These are phyloP conservation scores for Papiliotrema terrestris DNA, from an alignment of 1,284 basidiomycete species.

Conservation along the genomic window DNA sequence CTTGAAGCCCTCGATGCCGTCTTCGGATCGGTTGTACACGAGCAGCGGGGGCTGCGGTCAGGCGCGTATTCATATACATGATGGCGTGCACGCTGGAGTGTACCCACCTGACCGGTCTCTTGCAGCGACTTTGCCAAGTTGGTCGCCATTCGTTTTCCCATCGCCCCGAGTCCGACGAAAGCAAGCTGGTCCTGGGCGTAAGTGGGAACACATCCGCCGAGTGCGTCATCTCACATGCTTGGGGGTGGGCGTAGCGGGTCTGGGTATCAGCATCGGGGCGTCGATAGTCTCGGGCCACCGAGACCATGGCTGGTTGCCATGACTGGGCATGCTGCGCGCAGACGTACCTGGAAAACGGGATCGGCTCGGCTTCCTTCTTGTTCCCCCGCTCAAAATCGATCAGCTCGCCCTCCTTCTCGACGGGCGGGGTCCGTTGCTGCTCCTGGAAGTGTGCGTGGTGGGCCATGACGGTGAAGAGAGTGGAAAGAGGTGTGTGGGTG, in stretches of 20 bases:
- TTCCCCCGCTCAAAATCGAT: conserved; percentile 3
- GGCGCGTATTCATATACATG: neutral
- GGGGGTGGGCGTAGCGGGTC: conserved; percentile 38
- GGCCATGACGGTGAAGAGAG: neutral
- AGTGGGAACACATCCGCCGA: neutral
- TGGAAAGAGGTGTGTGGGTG: neutral
- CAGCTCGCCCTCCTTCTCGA: conserved; percentile 21
- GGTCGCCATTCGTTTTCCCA: conserved; percentile 47
- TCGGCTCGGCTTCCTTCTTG: conserved; percentile 17
- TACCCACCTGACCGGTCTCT: neutral
- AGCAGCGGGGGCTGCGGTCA: conserved; percentile 37
- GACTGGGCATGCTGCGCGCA: too few relatives aligned
- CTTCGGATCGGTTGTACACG: conserved; percentile 45
- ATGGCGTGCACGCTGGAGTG: too few relatives aligned
- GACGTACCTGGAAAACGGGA: conserved; percentile 46
- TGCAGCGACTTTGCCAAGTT: conserved; percentile 41
- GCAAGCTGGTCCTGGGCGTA: conserved; percentile 39
- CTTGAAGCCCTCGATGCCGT: conserved; percentile 38
- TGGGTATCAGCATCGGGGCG: conserved; percentile 10
- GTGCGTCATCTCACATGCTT: conserved; percentile 25
- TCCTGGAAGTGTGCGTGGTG: conserved; percentile 25
- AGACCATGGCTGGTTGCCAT: neutral
- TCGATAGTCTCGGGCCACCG: neutral
- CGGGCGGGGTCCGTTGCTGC: conserved; percentile 17
- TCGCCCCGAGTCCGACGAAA: conserved; percentile 48